Evolutionary conservation across 192 early-diverging fungal genomes (phyloP), one percentile per base, ranked within the genome.

Genomic region (Chytriomyces confervae): DNA sequence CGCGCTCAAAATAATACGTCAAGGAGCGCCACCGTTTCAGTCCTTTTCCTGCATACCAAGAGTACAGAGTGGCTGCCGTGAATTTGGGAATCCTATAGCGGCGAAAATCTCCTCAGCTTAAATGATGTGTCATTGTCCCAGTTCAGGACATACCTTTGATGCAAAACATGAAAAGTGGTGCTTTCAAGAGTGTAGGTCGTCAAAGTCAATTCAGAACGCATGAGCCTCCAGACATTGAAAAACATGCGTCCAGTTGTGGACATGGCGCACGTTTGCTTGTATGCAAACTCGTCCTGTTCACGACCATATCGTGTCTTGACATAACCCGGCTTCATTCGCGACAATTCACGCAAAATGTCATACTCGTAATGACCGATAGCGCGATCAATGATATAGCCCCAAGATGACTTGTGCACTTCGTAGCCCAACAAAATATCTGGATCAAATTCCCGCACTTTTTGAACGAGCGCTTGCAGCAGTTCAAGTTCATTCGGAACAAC

Each of bases 351-450:
- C 61, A 67, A 65, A 47, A 91, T 78, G 23, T 90, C 83, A 47
- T 49, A 83, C 13, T 61, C 71, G 62, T 87, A 90, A 5, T 67
- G 77, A 29, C 46, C 24, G 49, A 71, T 62, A 5, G 84, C 82
- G 6, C 92, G 88, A 62, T 94, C 91, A 20, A 95, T 79, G 9
- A 94, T 77, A 76, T 94, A 98, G 3, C 97, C 97, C 97, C 96
- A 98, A 0, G 95, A 97, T 8, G 89, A 70, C 23, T 82, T 86
- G 48, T 98, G 91, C 5, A 97, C 76, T 51, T 98, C 96, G 72
- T 93, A 98, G 2, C 97, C 97, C 9, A 91, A 83, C 23, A 97
- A 74, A 61, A 98, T 89, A 73, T 98, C 96, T 0, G 96, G 96
- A 79, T 98, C 95, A 50, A 84, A 82, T 6, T 66, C 63, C 0